Base-by-base conservation (phyloP, 1,139 yeast species). In the Debaryomyces sp. region DNA sequence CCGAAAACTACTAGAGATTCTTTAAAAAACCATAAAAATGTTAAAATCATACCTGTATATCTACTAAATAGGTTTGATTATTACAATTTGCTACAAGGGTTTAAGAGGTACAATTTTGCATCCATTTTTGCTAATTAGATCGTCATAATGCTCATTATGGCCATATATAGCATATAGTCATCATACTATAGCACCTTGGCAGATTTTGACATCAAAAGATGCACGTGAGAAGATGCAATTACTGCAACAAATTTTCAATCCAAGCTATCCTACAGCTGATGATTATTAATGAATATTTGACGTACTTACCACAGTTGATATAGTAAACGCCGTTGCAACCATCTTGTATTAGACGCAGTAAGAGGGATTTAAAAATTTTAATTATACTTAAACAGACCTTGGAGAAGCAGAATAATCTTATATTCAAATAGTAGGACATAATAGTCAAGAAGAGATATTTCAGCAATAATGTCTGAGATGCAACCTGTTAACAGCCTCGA, bases 151-250 rank as follows among this genome's bases (percentile, higher is more conserved):
- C 21, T 13, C 21, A 13, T 2, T 17, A 13, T 32, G 5, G 7
- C 35, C 21, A 32, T 13, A 32, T 32, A 32, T 32, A 32, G 18
- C 4, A 13, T 13, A 10, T 6, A 4, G 18, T 32, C 17, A 4
- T 32, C 32, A 18, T 8, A 12, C 13, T 23, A 32, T 32, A 4
- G 26, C 29, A 30, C 23, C 24, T 15, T 13, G 15, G n/a, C 36
- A 26, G 26, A 21, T 21, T 2, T 27, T 32, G 44, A 27, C 30
- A 13, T 22, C 38, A 41, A 41, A 41, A 30, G 1, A 9, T 10
- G 38, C 47, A 44, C 47, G 47, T 44, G 47, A 22, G 17, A 44
- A 44, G 43, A 39, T 44, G 47, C 35, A 38, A 44, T 44, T 30
- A 32, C 33, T 37, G 43, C 39, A 38, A 32, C 35, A 34, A 34